Evolutionary conservation across 257 asterid genomes (phyloP).

Genomic region (Gentiana macrophylla): DNA sequence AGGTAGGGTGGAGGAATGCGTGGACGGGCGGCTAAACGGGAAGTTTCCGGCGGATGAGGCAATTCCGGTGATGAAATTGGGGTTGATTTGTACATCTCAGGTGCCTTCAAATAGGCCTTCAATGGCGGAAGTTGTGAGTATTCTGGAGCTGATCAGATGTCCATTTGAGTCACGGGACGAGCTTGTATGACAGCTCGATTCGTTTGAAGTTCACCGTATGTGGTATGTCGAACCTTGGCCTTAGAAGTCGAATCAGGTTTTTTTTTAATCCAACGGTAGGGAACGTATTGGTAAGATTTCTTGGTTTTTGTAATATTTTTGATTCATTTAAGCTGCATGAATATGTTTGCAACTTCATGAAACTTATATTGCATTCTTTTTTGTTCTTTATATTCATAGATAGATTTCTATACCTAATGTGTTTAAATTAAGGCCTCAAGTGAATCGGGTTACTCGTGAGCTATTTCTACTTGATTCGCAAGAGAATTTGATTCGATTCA

Average conservation of each 20-base stretch:
- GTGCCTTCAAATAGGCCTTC: slow-evolving; percentile 66
- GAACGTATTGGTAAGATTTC: slow-evolving; percentile 2
- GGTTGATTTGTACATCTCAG: slow-evolving; percentile 59
- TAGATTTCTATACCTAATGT: too few relatives aligned
- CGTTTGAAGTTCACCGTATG: neutral
- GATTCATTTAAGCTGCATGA: slow-evolving; percentile 13
- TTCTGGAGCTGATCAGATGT: slow-evolving; percentile 54
- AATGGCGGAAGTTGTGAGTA: slow-evolving; percentile 58
- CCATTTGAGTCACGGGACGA: slow-evolving; percentile 49
- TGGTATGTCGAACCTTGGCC: neutral
- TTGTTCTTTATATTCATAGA: too few relatives aligned
- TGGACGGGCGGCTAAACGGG: slow-evolving; percentile 39
- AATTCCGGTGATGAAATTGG: slow-evolving; percentile 51
- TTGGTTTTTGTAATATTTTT: slow-evolving; percentile 13
- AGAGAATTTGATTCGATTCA: too few relatives aligned
- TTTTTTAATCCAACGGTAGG: slow-evolving; percentile 19
- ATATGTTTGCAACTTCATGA: slow-evolving; percentile 21
- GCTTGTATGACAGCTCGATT: slow-evolving; percentile 17
- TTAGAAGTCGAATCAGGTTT: slow-evolving; percentile 44
- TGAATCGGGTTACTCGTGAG: too few relatives aligned
- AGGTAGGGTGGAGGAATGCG: slow-evolving; percentile 53
- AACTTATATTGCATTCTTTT: neutral
- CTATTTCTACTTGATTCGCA: too few relatives aligned
- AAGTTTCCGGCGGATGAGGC: slow-evolving; percentile 57
- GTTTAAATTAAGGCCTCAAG: too few relatives aligned